Percentiles rank a stretch among this genome's conserved stretches.
These are phyloP conservation scores for Huntiella bhutanensis DNA, from an alignment of 2,329 filamentous ascomycete genomes.

Conservation along the genomic window DNA sequence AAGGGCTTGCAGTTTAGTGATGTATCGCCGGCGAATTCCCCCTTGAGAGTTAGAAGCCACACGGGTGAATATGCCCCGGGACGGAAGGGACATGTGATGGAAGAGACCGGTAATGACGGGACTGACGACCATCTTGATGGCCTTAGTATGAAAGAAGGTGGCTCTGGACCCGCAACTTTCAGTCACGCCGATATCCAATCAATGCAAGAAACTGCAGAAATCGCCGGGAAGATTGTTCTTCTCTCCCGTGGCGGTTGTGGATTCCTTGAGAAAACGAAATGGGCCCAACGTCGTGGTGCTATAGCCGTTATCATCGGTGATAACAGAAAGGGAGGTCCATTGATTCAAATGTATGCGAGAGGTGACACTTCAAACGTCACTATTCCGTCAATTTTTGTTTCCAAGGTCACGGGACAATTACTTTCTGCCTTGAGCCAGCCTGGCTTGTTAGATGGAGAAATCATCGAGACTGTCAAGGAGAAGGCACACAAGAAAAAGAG, in stretches of 20 bases:
- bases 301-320: slow-evolving; percentile 87
- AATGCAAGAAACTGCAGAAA: slow-evolving; percentile 79
- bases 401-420: slow-evolving; percentile 81
- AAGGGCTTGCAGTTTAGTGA: slow-evolving; percentile 27
- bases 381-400: slow-evolving; percentile 88
- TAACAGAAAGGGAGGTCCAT: slow-evolving; percentile 66
- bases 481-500: slow-evolving; percentile 30
- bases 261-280: slow-evolving; percentile 92
- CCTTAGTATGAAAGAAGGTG: slow-evolving; percentile 16
- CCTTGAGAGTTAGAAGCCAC: slow-evolving; percentile 12
- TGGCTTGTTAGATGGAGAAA: slow-evolving; percentile 29
- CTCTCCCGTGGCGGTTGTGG: slow-evolving; percentile 86
- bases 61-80: neutral
- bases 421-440: slow-evolving; percentile 71
- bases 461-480: slow-evolving; percentile 40
- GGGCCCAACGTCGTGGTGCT: slow-evolving; percentile 81
- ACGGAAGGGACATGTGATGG: neutral
- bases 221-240: slow-evolving; percentile 79
- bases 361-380: slow-evolving; percentile 90
- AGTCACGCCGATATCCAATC: slow-evolving; percentile 81
- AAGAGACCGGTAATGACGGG: slow-evolving; percentile 32
- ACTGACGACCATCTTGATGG: slow-evolving; percentile 57
- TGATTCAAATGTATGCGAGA: slow-evolving; percentile 97
- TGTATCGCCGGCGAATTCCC: neutral
- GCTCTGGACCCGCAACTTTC: slow-evolving; percentile 22